Evolutionary conservation across 2,329 filamentous ascomycete genomes (phyloP).

Genomic region (Cladophialophora carrionii): DNA sequence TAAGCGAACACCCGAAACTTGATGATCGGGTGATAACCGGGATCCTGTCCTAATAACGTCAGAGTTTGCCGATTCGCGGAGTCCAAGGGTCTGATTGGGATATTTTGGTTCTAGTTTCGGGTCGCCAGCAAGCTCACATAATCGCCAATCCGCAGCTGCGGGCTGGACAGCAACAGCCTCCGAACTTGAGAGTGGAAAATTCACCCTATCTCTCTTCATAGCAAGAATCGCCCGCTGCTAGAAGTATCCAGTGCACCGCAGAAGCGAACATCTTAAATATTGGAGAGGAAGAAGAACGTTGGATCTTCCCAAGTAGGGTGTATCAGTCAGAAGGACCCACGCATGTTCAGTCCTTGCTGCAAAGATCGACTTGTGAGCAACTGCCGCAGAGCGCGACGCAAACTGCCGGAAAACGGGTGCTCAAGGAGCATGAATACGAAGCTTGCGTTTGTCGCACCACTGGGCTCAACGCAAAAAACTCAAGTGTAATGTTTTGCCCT

Average conservation of each 20-base stretch:
- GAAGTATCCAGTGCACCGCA: background rate
- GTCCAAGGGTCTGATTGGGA: background rate
- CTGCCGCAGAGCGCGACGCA: background rate
- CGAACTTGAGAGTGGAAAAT: background rate
- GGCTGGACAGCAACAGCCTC: background rate
- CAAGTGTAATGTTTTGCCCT: background rate
- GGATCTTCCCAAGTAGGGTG: background rate
- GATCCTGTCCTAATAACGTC: background rate
- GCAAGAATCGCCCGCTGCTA: background rate
- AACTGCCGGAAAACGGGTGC: background rate
- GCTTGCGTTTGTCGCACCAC: background rate
- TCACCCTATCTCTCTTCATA: background rate
- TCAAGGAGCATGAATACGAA: conserved; percentile 10
- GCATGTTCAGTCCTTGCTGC: background rate
- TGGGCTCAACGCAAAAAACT: background rate
- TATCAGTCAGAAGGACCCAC: background rate
- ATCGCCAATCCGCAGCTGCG: background rate
- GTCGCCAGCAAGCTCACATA: conserved; percentile 12
- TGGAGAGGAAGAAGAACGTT: background rate
- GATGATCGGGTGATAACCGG: background rate
- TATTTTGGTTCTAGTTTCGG: conserved; percentile 1
- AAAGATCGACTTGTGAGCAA: background rate
- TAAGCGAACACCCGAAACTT: background rate
- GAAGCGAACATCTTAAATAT: background rate
- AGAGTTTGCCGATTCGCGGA: background rate